These are phyloP conservation scores for Hygrophila difformis DNA, from an alignment of 257 asterid species.

Conservation along the genomic window DNA sequence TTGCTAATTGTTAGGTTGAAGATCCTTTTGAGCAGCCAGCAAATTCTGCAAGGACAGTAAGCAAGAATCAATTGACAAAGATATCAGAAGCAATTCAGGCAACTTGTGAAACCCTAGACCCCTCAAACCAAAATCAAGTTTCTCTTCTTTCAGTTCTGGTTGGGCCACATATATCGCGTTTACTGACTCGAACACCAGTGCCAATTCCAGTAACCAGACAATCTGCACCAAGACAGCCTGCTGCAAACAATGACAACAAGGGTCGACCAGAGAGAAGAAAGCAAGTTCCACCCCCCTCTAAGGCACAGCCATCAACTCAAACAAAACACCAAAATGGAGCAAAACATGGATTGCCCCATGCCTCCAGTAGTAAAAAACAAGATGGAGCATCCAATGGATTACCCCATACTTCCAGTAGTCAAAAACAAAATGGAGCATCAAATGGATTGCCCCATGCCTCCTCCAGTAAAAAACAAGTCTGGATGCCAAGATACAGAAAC, in stretches of 20 bases:
- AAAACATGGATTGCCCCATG: too few relatives aligned
- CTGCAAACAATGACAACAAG: slow-evolving; percentile 22
- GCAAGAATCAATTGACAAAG: slow-evolving; percentile 38
- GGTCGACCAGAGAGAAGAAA: slow-evolving; percentile 23
- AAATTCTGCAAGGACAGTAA: slow-evolving; percentile 71
- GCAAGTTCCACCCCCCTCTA: slow-evolving; percentile 17
- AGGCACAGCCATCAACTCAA: slow-evolving; percentile 15
- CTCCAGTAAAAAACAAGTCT: too few relatives aligned
- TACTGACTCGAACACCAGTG: slow-evolving; percentile 21
- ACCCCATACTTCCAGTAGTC: too few relatives aligned
- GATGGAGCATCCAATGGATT: too few relatives aligned
- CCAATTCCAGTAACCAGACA: slow-evolving; percentile 20
- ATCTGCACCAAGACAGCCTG: slow-evolving; percentile 4
- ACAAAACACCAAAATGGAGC: too few relatives aligned
- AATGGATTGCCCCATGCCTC: too few relatives aligned
- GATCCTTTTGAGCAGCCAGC: slow-evolving; percentile 95
- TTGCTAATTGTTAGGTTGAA: slow-evolving; percentile 55
- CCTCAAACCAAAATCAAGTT: slow-evolving; percentile 31
- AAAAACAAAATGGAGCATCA: too few relatives aligned
- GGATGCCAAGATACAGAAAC: too few relatives aligned
- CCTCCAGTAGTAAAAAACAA: too few relatives aligned
- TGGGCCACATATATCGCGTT: slow-evolving; percentile 36
- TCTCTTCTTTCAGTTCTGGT: slow-evolving; percentile 34
- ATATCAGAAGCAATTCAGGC: slow-evolving; percentile 45
- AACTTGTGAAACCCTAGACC: slow-evolving; percentile 33